Percentiles rank a stretch among this genome's conserved stretches.
Evolutionary conservation across 768 basidiomycete species (phyloP).

Genomic region (Rhodocollybia butyracea): DNA sequence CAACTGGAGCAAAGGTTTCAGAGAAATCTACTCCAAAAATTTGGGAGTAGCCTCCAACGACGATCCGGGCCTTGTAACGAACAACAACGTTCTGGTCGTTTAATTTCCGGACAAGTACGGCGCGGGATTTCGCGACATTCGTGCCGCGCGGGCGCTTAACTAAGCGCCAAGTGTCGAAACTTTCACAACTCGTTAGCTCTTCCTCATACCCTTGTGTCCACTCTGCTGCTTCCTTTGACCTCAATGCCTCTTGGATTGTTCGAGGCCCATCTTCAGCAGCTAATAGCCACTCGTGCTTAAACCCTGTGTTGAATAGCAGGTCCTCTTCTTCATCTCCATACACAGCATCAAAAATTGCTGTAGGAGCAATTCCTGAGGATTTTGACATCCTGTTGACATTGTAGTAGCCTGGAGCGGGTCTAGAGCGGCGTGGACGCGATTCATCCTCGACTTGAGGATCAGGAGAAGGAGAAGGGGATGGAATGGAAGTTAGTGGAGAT

Average conservation of each 20-base stretch:
- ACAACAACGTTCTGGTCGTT: neutral
- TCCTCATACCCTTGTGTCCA: neutral
- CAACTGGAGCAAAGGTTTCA: constrained; percentile 12
- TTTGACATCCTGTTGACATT: too few species aligned
- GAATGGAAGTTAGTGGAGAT: too few species aligned
- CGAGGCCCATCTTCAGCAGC: neutral
- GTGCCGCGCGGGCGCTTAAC: neutral
- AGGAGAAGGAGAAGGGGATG: too few species aligned
- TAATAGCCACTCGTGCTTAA: neutral
- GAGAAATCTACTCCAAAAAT: constrained; percentile 21
- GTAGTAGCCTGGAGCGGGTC: too few species aligned
- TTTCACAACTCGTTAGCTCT: neutral
- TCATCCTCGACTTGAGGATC: too few species aligned
- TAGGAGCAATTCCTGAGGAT: too few species aligned
- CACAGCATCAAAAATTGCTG: too few species aligned
- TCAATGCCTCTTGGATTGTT: neutral
- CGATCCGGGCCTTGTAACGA: constrained; percentile 39
- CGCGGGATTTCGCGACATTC: neutral
- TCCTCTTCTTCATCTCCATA: too few species aligned
- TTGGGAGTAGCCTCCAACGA: constrained; percentile 40
- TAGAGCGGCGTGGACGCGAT: too few species aligned
- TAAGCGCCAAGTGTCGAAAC: neutral
- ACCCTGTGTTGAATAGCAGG: too few species aligned
- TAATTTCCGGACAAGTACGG: neutral
- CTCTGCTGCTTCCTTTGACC: neutral